Evolutionary conservation across 2,329 filamentous ascomycete species (phyloP).

Genomic region (Bertia moriformis): DNA sequence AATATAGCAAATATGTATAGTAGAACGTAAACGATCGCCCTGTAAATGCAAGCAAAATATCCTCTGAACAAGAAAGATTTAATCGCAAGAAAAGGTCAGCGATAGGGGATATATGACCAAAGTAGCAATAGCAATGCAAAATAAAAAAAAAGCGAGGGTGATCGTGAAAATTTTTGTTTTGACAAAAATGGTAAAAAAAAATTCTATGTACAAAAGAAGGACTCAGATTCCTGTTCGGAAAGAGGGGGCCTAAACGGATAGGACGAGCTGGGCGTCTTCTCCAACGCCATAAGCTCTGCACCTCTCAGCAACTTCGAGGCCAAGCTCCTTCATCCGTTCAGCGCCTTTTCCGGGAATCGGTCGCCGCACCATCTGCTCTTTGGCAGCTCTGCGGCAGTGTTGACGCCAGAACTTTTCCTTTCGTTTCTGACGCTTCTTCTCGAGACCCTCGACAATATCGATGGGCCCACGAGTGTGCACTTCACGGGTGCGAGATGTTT

Average conservation of each 20-base stretch:
- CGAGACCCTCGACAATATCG: conserved; percentile 90
- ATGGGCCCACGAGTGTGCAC: conserved; percentile 79
- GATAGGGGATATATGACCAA: too few species aligned
- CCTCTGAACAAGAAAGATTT: conserved; percentile 4
- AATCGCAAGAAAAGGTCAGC: conserved; percentile 5
- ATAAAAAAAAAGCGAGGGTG: conserved; percentile 8
- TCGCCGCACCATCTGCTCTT: conserved; percentile 49
- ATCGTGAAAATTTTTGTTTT: conserved; percentile 1
- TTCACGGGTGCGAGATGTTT: conserved; percentile 23
- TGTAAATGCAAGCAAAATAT: conserved; percentile 2
- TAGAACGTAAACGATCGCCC: conserved; percentile 4
- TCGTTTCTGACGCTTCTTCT: conserved; percentile 82
- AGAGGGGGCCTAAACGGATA: conserved; percentile 44
- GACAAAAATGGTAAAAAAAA: conserved; percentile 5
- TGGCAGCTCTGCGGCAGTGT: conserved; percentile 70
- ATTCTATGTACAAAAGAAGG: conserved; percentile 5
- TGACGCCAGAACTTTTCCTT: conserved; percentile 83
- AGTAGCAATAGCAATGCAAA: conserved; percentile 5
- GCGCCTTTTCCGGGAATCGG: conserved; percentile 74
- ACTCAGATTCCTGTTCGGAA: conserved; percentile 6
- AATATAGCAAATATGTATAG: conserved; percentile 7
- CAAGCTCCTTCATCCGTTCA: conserved; percentile 84
- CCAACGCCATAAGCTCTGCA: conserved; percentile 13
- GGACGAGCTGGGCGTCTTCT: conserved; percentile 34
- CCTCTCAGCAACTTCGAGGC: conserved; percentile 39